phyloP scores from a whole-genome alignment of 2,329 filamentous ascomycete species.

The Diaporthe destruens region DNA sequence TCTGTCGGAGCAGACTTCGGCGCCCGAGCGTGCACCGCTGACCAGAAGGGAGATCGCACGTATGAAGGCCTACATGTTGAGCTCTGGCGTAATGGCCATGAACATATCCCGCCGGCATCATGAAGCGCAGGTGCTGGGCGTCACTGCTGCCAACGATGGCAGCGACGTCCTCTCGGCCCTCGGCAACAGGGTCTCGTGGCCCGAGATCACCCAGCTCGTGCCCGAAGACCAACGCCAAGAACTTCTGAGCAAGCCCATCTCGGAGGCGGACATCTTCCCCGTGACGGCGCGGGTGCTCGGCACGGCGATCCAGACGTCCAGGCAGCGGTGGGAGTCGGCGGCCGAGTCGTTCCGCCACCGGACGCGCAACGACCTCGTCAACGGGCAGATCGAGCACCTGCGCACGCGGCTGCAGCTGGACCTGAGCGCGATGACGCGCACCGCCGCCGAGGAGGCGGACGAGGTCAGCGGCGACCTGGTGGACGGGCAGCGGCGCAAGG shows the following conservation, averaged over 20 bases:
- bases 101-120: conserved; percentile 79
- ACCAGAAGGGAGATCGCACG: conserved; percentile 83
- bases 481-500: conserved; percentile 80
- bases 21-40: conserved; percentile 57
- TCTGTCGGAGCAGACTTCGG: conserved; percentile 58
- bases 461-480: conserved; percentile 81
- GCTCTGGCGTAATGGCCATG: conserved; percentile 89
- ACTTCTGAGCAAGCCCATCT: conserved; percentile 51
- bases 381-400: conserved; percentile 63
- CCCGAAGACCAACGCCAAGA: conserved; percentile 51
- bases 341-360: conserved; percentile 70
- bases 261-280: conserved; percentile 62
- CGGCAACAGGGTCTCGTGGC: conserved; percentile 53
- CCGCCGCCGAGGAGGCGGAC: conserved; percentile 83
- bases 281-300: conserved; percentile 65
- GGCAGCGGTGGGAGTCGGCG: conserved; percentile 69
- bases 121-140: conserved; percentile 55
- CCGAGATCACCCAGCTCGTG: conserved; percentile 58
- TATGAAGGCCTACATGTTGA: conserved; percentile 81
- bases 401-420: conserved; percentile 64
- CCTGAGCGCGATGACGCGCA: conserved; percentile 71
- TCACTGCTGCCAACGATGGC: conserved; percentile 45
- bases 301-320: conserved; percentile 60
- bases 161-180: conserved; percentile 45
- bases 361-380: conserved; percentile 65